Percentiles rank a stretch among this genome's conserved stretches.
phyloP scores from a whole-genome alignment of 768 basidiomycete species.

The Boletus vinaceobasis region DNA sequence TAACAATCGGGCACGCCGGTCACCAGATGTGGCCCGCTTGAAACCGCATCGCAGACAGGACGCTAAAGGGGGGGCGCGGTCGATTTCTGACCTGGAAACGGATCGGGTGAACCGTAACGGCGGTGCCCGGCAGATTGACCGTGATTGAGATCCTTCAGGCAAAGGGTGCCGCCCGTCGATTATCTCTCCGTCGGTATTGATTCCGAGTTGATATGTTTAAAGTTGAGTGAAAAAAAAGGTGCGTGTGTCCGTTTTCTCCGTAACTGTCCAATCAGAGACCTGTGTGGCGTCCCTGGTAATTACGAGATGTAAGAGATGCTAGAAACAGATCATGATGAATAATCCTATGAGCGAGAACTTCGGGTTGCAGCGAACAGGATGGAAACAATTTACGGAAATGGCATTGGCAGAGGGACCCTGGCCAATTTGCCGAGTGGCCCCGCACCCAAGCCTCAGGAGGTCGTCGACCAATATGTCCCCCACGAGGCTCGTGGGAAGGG shows the following conservation, averaged over 20 bases:
- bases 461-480: conserved; percentile 14
- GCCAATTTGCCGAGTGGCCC: conserved; percentile 5
- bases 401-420: conserved; percentile 10
- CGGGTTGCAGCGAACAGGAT: conserved; percentile 11
- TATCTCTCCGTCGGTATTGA: conserved; percentile 22
- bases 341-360: conserved; percentile 19
- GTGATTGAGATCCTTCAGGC: conserved; percentile 13
- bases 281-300: conserved; percentile 24
- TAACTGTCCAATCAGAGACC: conserved; percentile 17
- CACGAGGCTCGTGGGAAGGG: conserved; percentile 3
- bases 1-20: conserved; percentile 12
- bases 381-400: conserved; percentile 17
- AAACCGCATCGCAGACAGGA: conserved; percentile 11
- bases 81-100: conserved; percentile 18
- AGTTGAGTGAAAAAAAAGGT: conserved; percentile 7
- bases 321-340: conserved; percentile 21
- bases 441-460: background rate
- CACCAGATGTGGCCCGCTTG: conserved; percentile 12
- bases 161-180: conserved; percentile 15
- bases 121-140: conserved; percentile 22
- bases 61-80: conserved; percentile 5
- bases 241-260: conserved; percentile 23
- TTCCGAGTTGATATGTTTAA: conserved; percentile 24
- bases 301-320: conserved; percentile 19
- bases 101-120: conserved; percentile 21